Percentiles rank a stretch among this genome's conserved stretches.
Evolutionary conservation across 306 rosid genomes (phyloP).

Genomic region (Clitoria ternatea): DNA sequence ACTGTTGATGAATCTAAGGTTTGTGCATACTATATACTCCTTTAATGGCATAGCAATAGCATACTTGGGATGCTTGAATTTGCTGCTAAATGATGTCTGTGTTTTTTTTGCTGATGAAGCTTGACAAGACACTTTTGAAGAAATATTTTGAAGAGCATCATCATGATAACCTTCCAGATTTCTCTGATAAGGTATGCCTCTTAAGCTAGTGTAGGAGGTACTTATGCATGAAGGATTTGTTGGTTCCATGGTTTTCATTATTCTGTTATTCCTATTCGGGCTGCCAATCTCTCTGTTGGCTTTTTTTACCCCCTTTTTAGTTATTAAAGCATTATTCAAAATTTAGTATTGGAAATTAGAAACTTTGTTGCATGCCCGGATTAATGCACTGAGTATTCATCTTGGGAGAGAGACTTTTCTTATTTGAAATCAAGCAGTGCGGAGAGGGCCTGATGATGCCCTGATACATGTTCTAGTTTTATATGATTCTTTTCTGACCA

Average conservation of each 20-base stretch:
- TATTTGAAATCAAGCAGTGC: background rate
- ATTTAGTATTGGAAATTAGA: constrained; percentile 15
- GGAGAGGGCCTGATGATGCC: constrained; percentile 1
- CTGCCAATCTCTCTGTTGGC: background rate
- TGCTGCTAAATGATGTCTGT: constrained; percentile 26
- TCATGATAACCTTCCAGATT: constrained; percentile 63
- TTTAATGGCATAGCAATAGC: background rate
- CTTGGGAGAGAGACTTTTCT: background rate
- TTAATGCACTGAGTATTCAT: constrained; percentile 1
- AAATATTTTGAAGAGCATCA: constrained; percentile 67
- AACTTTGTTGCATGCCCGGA: constrained; percentile 13
- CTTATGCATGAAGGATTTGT: background rate
- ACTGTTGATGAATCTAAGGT: constrained; percentile 91
- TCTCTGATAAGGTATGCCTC: constrained; percentile 72
- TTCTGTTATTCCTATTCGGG: background rate
- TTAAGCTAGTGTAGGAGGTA: constrained; percentile 1
- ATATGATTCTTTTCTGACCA: background rate
- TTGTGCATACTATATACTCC: constrained; percentile 20
- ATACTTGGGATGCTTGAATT: constrained; percentile 19
- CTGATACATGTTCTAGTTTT: background rate
- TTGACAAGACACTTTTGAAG: constrained; percentile 77
- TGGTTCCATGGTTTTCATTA: background rate
- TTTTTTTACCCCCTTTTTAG: background rate
- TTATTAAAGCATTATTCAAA: background rate
- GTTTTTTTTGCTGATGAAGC: constrained; percentile 45